A percentile compares a stretch with the other conserved stretches of the same genome.
These are phyloP conservation scores for Xylariales sp. DNA, from an alignment of 2,329 filamentous ascomycete species.

Conservation along the genomic window DNA sequence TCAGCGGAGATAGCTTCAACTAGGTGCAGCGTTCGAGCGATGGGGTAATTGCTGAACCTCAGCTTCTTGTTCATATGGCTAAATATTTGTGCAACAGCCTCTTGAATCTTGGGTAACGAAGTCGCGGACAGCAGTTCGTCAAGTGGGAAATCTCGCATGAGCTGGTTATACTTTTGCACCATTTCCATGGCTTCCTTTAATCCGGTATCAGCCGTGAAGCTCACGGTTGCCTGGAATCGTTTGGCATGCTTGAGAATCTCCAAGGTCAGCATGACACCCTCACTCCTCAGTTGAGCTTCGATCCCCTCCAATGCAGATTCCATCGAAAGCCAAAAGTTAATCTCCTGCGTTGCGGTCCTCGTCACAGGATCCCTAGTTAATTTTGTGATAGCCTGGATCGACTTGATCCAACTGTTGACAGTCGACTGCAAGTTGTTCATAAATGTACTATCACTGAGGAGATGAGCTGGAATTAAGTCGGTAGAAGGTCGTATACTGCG, in stretches of 20 bases:
- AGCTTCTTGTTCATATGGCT: constrained; percentile 97
- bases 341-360: constrained; percentile 91
- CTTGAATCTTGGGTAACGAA: constrained; percentile 86
- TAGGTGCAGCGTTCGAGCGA: constrained; percentile 89
- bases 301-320: constrained; percentile 93
- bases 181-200: constrained; percentile 95
- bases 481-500: constrained; percentile 76
- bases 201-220: constrained; percentile 95
- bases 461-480: constrained; percentile 78
- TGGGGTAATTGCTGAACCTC: constrained; percentile 94
- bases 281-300: constrained; percentile 85
- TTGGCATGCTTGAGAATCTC: constrained; percentile 97
- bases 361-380: constrained; percentile 84
- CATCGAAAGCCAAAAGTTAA: constrained; percentile 99
- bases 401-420: constrained; percentile 98
- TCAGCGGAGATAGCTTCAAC: constrained; percentile 97
- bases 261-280: constrained; percentile 89
- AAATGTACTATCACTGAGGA: constrained; percentile 90
- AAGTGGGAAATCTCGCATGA: constrained; percentile 97
- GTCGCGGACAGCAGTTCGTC: constrained; percentile 95
- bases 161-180: constrained; percentile 98
- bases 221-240: constrained; percentile 96
- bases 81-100: constrained; percentile 91
- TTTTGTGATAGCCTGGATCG: constrained; percentile 95
- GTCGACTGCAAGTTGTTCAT: constrained; percentile 93